A percentile compares a stretch with the other conserved stretches of the same genome.
Evolutionary conservation across 768 basidiomycete species (phyloP).

Genomic region (Lentinula sp.): DNA sequence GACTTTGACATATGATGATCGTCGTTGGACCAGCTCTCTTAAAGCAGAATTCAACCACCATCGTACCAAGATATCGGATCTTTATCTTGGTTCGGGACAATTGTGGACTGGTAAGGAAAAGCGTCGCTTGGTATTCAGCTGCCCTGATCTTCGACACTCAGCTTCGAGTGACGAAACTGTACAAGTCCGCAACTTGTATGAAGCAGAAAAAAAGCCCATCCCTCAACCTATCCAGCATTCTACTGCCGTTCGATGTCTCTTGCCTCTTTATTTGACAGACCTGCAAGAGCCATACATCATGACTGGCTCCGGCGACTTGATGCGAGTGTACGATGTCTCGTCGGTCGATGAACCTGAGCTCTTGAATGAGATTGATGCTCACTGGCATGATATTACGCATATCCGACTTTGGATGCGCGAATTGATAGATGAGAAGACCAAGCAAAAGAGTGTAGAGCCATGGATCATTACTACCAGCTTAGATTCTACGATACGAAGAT

Average conservation of each 20-base stretch:
- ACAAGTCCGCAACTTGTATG: conserved; percentile 40
- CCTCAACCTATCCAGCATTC: conserved; percentile 54
- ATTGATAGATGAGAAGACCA: conserved; percentile 28
- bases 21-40: conserved; percentile 44
- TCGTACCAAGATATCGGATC: conserved; percentile 77
- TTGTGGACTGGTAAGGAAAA: conserved; percentile 76
- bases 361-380: conserved; percentile 72
- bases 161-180: conserved; percentile 89
- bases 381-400: conserved; percentile 84
- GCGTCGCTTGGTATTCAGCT: not conserved
- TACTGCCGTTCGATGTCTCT: conserved; percentile 62
- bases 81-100: conserved; percentile 59
- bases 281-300: conserved; percentile 71
- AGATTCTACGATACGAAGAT: conserved; percentile 83
- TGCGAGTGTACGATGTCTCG: conserved; percentile 78
- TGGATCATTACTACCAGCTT: conserved; percentile 83
- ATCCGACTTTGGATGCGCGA: conserved; percentile 67
- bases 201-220: conserved; percentile 23
- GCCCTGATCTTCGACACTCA: conserved; percentile 21
- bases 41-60: conserved; percentile 62
- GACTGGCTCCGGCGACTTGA: conserved; percentile 78
- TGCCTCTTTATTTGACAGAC: conserved; percentile 59
- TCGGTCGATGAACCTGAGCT: conserved; percentile 61
- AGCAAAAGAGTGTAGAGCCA: conserved; percentile 51
- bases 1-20: conserved; percentile 48